Base-by-base conservation (phyloP, 2,329 filamentous ascomycete species). In the Dryadomyces quercus-mongolicae region DNA sequence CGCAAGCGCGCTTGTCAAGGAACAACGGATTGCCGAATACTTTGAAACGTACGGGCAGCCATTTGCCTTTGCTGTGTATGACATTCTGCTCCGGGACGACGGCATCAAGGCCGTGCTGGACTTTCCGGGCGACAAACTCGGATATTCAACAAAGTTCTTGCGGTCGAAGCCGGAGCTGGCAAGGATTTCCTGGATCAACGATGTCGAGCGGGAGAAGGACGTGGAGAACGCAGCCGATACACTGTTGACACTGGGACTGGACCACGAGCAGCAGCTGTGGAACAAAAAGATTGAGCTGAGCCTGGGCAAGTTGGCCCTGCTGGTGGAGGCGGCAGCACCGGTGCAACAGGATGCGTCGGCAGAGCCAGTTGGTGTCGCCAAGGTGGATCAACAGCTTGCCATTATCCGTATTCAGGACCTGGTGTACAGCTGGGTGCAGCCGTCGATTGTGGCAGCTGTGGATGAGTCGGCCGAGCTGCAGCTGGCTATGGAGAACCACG, bases 161-260 rank as follows among this genome's bases (percentile, higher is more conserved):
- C 81, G 87, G 45, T 83, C 80, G 54, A 80, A 83, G 59, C 78
- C 82, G 0, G 77, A 83, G 58, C 81, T 89, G 58, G 84, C 85
- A 31, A 88, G 88, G 62, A 76, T 98, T 47, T 84, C 85, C 50
- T 98, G 93, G 93, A 95, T 98, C 70, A 94, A 98, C 65, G 91
- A 97, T 65, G 78, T 97, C 8, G 76, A 83, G 57, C 77, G 80
- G 22, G 87, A 93, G 64, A 76, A 82, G 56, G 82, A 95, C 62
- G 89, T 89, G 58, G 74, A 80, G 13, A 78, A 81, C 54, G 91
- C 92, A 12, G 84, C 85, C 5, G 71, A 81, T 45, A 85, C 84
- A 0, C 75, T 98, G 49, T 73, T 86, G 46, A 73, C 80, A 8
- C 75, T 91, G 20, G 90, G 88, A 0, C 71, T 84, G 20, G 75